phyloP scores from a whole-genome alignment of 2,329 filamentous ascomycete genomes.

The Aspergillus pseudotamarii region DNA sequence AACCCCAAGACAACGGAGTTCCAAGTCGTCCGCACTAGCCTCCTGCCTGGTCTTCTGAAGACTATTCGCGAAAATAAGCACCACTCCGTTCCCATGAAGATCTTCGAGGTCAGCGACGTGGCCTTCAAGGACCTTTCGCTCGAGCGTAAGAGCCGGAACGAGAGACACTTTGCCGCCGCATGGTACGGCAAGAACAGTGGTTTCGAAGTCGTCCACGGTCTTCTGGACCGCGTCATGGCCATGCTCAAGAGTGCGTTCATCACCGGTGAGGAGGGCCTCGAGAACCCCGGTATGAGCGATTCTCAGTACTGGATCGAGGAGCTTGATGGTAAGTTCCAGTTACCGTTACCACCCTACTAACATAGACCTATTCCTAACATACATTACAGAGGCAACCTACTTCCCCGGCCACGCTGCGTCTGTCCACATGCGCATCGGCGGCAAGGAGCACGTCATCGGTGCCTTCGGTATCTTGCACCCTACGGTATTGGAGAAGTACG shows the following conservation, averaged over 20 bases:
- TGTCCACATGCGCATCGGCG: slow-evolving; percentile 74
- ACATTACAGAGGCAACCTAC: slow-evolving; percentile 72
- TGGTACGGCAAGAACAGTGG: slow-evolving; percentile 94
- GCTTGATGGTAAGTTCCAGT: slow-evolving; percentile 65
- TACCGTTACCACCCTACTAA: background rate
- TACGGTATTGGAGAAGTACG: slow-evolving; percentile 88
- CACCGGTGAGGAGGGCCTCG: slow-evolving; percentile 71
- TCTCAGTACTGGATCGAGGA: slow-evolving; percentile 93
- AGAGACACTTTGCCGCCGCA: slow-evolving; percentile 92
- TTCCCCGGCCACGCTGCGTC: slow-evolving; percentile 87
- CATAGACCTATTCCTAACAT: slow-evolving; percentile 4
- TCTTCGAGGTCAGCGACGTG: slow-evolving; percentile 90
- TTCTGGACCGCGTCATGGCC: slow-evolving; percentile 86
- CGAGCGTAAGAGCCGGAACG: slow-evolving; percentile 88
- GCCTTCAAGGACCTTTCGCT: slow-evolving; percentile 81
- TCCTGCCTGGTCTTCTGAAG: slow-evolving; percentile 87
- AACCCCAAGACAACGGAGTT: slow-evolving; percentile 95
- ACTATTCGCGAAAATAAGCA: slow-evolving; percentile 92
- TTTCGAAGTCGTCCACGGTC: slow-evolving; percentile 92
- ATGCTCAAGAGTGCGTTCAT: slow-evolving; percentile 88
- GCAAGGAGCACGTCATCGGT: slow-evolving; percentile 77
- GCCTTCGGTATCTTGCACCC: slow-evolving; percentile 94
- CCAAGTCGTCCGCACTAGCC: slow-evolving; percentile 84
- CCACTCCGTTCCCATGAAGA: slow-evolving; percentile 83
- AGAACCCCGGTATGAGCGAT: slow-evolving; percentile 59